Evolutionary conservation across 108 stramenopile species (phyloP).

Genomic region (Cylindrotheca fusiformis): DNA sequence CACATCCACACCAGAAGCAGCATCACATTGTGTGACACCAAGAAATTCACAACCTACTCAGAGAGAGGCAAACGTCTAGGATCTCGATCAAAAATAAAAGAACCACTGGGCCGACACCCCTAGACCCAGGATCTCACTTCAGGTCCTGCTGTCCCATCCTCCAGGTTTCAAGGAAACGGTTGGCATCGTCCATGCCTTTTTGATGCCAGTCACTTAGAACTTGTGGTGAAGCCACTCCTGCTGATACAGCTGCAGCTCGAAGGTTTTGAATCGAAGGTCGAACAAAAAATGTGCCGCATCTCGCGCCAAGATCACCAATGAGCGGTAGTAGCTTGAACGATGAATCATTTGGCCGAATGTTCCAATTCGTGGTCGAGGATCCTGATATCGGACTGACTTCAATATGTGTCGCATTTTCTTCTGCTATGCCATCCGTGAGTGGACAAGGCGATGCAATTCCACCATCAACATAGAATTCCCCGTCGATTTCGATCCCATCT

Average conservation of each 20-base stretch:
- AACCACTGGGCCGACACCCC: too few species aligned
- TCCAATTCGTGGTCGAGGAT: not conserved
- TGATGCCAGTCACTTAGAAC: conserved; percentile 49
- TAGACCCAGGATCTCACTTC: too few species aligned
- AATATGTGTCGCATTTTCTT: conserved; percentile 18
- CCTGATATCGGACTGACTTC: conserved; percentile 49
- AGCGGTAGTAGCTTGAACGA: conserved; percentile 34
- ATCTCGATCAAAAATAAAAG: too few species aligned
- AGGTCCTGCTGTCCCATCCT: not conserved
- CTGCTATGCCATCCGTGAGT: conserved; percentile 30
- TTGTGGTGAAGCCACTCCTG: conserved; percentile 36
- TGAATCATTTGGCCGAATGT: conserved; percentile 43
- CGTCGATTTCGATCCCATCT: conserved; percentile 50
- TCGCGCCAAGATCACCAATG: conserved; percentile 18
- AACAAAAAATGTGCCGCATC: conserved; percentile 34
- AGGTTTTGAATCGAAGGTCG: conserved; percentile 52
- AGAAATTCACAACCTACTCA: too few species aligned
- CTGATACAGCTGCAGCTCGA: conserved; percentile 30
- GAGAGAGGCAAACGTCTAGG: too few species aligned
- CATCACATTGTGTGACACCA: too few species aligned
- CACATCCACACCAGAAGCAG: too few species aligned
- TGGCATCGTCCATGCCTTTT: conserved; percentile 44
- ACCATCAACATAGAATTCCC: conserved; percentile 49
- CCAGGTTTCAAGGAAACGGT: not conserved
- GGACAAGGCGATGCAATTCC: conserved; percentile 58